These are phyloP conservation scores for Diaporthe citrichinensis DNA, from an alignment of 2,329 filamentous ascomycete species.

Conservation along the genomic window DNA sequence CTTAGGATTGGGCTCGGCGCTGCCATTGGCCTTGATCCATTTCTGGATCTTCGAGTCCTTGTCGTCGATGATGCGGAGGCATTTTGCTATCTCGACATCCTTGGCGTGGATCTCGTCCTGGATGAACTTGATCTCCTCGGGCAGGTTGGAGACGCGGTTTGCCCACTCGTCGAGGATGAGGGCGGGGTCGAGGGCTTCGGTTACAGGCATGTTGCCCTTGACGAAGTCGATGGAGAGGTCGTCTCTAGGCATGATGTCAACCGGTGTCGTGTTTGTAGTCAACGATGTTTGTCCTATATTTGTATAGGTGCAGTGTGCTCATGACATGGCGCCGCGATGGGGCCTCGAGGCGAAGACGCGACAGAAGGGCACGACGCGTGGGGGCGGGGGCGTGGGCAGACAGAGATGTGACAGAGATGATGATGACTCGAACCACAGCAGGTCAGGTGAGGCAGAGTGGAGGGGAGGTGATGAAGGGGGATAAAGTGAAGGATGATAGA, in stretches of 20 bases:
- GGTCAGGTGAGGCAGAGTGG: constrained; percentile 25
- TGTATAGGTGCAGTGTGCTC: constrained; percentile 39
- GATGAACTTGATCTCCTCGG: constrained; percentile 85
- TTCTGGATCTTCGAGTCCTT: constrained; percentile 84
- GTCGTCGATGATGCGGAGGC: constrained; percentile 77
- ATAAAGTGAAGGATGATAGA: constrained; percentile 36
- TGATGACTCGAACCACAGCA: constrained; percentile 26
- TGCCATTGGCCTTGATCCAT: constrained; percentile 84
- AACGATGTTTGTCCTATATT: constrained; percentile 32
- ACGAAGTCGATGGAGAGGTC: constrained; percentile 79
- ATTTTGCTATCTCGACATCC: constrained; percentile 79
- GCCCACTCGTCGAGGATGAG: constrained; percentile 85
- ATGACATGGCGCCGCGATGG: constrained; percentile 25
- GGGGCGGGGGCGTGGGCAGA: constrained; percentile 11
- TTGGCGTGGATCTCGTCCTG: constrained; percentile 88
- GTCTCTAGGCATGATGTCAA: constrained; percentile 82
- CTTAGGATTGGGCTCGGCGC: constrained; percentile 80
- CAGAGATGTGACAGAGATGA: constrained; percentile 21
- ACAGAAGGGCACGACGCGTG: constrained; percentile 27
- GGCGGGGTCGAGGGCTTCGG: constrained; percentile 73
- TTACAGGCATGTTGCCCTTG: constrained; percentile 72
- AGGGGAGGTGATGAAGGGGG: constrained; percentile 28
- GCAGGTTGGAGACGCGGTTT: constrained; percentile 81
- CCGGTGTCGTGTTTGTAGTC: constrained; percentile 42
- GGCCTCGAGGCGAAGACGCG: constrained; percentile 19